phyloP scores from a whole-genome alignment of 2,329 filamentous ascomycete species.

The Colletotrichum sp. region DNA sequence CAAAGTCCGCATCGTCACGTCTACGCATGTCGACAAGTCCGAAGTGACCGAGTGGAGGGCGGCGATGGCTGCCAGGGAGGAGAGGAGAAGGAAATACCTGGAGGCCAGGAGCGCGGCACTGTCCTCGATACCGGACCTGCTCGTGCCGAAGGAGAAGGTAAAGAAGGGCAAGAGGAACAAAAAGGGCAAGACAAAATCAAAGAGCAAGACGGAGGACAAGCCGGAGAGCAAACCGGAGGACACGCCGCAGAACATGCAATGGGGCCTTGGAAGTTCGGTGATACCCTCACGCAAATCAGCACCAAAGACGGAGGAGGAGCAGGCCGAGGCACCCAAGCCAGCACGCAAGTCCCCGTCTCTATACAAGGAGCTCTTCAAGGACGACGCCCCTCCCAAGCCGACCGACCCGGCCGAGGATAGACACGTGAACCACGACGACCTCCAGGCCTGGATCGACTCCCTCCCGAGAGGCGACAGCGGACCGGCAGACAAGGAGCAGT shows the following conservation, averaged over 20 bases:
- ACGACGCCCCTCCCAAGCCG: not conserved
- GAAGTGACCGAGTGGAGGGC: not conserved
- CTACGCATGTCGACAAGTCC: not conserved
- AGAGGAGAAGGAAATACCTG: not conserved
- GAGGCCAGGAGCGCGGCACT: not conserved
- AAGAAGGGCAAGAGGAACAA: not conserved
- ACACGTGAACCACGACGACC: constrained; percentile 9
- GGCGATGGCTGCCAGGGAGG: not conserved
- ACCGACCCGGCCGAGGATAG: not conserved
- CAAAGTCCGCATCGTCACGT: constrained; percentile 14
- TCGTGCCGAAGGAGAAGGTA: not conserved
- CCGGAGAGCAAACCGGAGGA: not conserved
- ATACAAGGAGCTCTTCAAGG: constrained; percentile 13
- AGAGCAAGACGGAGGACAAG: not conserved
- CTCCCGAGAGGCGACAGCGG: not conserved
- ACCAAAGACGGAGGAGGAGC: not conserved
- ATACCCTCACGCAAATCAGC: not conserved
- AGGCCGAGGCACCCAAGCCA: not conserved
- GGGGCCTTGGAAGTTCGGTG: not conserved
- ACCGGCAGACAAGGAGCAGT: not conserved
- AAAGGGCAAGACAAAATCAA: not conserved
- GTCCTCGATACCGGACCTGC: not conserved
- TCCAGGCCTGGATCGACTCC: constrained; percentile 19
- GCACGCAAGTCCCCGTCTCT: not conserved
- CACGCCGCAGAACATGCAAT: not conserved